These are phyloP conservation scores for Lodderomyces pseudojiufengensis DNA, from an alignment of 1,139 yeast species.

Conservation along the genomic window DNA sequence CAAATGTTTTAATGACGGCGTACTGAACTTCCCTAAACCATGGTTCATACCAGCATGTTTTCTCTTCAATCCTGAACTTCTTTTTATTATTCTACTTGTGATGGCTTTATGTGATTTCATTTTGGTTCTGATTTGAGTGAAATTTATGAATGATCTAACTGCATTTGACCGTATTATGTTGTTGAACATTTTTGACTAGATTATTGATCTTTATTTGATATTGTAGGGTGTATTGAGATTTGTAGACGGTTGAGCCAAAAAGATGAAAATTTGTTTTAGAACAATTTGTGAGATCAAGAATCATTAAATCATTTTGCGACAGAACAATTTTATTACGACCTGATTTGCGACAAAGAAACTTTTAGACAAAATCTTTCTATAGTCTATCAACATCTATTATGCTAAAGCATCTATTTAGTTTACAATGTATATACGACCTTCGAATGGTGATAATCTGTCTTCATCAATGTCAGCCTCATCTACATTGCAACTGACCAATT, in stretches of 20 bases:
- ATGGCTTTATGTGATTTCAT: constrained; percentile 73
- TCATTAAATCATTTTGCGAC: no score
- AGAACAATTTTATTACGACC: no score
- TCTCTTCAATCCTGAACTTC: constrained; percentile 48
- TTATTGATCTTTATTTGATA: not conserved
- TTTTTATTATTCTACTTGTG: constrained; percentile 78
- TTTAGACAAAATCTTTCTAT: no score
- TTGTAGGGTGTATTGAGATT: not conserved
- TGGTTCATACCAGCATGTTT: constrained; percentile 88
- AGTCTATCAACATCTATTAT: no score
- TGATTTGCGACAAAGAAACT: no score
- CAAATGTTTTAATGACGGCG: constrained; percentile 57
- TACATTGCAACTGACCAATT: constrained; percentile 29
- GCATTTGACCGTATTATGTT: no score
- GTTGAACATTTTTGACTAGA: not conserved
- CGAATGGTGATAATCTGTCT: constrained; percentile 31
- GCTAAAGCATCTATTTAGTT: no score
- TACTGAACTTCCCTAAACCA: constrained; percentile 88
- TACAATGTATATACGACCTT: constrained; percentile 35
- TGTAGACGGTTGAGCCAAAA: not conserved
- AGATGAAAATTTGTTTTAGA: not conserved
- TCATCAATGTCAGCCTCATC: constrained; percentile 16
- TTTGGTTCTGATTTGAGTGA: constrained; percentile 41
- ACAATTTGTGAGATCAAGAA: no score
- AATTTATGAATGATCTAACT: not conserved